phyloP scores from a whole-genome alignment of 108 stramenopile species.

The Poteriospumella lacustris region DNA sequence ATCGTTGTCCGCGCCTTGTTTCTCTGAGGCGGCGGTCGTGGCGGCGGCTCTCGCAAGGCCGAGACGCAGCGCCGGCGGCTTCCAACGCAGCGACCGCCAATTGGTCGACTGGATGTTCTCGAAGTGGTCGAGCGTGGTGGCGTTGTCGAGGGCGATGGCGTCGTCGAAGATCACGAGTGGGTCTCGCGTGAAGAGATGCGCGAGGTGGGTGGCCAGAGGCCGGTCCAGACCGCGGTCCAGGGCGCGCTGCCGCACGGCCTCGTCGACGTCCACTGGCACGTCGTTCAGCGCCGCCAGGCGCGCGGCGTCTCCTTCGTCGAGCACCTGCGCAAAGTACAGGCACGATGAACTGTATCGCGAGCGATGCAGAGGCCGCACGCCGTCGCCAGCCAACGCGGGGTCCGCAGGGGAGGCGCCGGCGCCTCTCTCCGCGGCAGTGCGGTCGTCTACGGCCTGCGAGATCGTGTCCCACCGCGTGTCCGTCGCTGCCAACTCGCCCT shows the following conservation, averaged over 20 bases:
- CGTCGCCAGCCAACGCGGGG: conserved; percentile 56
- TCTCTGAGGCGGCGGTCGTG: too few species aligned
- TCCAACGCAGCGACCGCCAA: conserved; percentile 98
- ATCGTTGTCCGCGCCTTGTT: too few species aligned
- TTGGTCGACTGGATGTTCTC: conserved; percentile 98
- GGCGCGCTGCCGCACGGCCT: conserved; percentile 43
- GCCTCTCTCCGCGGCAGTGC: conserved; percentile 77
- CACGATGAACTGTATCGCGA: neutral
- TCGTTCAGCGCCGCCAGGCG: conserved; percentile 31
- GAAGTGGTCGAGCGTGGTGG: conserved; percentile 84
- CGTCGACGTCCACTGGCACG: neutral
- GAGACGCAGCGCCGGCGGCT: conserved; percentile 81
- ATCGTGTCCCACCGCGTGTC: conserved; percentile 76
- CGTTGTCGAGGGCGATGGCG: neutral
- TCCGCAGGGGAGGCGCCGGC: conserved; percentile 30
- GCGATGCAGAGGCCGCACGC: neutral
- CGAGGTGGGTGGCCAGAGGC: conserved; percentile 81
- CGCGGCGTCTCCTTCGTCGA: neutral
- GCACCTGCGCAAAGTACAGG: neutral
- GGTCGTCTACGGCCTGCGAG: conserved; percentile 83
- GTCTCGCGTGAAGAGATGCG: conserved; percentile 92
- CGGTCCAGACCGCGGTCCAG: conserved; percentile 78
- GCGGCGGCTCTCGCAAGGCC: conserved; percentile 24
- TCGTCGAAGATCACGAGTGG: conserved; percentile 66
- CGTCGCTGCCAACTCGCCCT: neutral